These are phyloP conservation scores for Cotoneaster glaucophyllus DNA, from an alignment of 306 rosid species.

Conservation along the genomic window DNA sequence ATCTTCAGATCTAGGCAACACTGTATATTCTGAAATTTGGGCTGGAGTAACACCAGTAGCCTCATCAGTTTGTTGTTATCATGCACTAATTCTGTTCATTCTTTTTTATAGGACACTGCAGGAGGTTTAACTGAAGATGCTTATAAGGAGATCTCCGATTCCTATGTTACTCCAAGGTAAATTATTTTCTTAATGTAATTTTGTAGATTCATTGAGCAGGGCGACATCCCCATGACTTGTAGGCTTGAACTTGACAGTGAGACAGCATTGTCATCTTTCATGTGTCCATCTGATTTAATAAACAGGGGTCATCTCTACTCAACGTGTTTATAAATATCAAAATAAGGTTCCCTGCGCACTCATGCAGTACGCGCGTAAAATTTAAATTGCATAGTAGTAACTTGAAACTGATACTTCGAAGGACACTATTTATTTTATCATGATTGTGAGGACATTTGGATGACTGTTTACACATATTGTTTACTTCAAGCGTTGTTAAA, in stretches of 20 bases:
- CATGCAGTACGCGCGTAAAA: not conserved
- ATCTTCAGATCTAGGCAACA: not conserved
- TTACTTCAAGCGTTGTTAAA: not conserved
- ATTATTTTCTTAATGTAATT: not conserved
- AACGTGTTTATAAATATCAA: not conserved
- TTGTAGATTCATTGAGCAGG: not conserved
- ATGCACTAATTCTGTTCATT: not conserved
- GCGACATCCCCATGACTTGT: not conserved
- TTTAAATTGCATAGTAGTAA: too few relatives aligned
- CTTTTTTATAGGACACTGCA: not conserved
- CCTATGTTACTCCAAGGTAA: not conserved
- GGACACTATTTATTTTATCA: not conserved
- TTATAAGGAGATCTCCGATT: not conserved
- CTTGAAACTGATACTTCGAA: not conserved
- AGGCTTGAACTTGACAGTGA: not conserved
- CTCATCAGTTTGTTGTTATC: not conserved
- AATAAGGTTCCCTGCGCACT: not conserved
- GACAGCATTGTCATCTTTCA: not conserved
- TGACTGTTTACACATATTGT: not conserved
- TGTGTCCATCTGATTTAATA: not conserved
- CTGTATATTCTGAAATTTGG: not conserved
- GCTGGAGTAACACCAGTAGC: not conserved
- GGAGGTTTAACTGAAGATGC: not conserved
- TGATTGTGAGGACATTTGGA: not conserved
- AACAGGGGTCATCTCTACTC: not conserved